These are phyloP conservation scores for Tilletia caries DNA, from an alignment of 1,284 basidiomycete species.

Conservation along the genomic window DNA sequence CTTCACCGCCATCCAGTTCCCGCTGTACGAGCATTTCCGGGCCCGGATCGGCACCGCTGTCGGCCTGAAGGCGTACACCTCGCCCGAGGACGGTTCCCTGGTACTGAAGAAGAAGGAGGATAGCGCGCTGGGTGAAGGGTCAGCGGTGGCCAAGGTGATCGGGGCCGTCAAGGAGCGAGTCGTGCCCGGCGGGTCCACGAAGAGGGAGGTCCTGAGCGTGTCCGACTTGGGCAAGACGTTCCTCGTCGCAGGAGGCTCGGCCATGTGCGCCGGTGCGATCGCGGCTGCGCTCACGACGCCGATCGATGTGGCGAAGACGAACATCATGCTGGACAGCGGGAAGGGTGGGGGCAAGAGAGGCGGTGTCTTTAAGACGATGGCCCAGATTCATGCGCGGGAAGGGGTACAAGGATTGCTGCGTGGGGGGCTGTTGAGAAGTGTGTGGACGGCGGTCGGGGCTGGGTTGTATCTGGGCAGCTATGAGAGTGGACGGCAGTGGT, in stretches of 20 bases:
- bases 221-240: conserved; percentile 6
- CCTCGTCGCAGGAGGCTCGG: conserved; percentile 8
- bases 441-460: conserved; percentile 44
- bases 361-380: conserved; percentile 33
- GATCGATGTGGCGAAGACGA: conserved; percentile 42
- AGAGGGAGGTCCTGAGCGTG: not conserved
- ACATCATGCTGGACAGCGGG: conserved; percentile 33
- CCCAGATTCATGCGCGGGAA: conserved; percentile 27
- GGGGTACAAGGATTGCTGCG: conserved; percentile 35
- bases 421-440: conserved; percentile 35
- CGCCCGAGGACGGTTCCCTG: conserved; percentile 9
- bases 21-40: conserved; percentile 42
- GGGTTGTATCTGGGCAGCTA: conserved; percentile 46
- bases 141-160: conserved; percentile 20
- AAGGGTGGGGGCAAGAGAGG: not conserved
- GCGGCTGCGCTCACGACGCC: conserved; percentile 36
- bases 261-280: conserved; percentile 27
- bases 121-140: conserved; percentile 26
- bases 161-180: not conserved
- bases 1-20: conserved; percentile 48
- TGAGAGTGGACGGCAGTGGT: conserved; percentile 45
- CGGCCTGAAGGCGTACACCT: conserved; percentile 24
- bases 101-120: conserved; percentile 3
- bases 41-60: conserved; percentile 24
- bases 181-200: not conserved